Percentiles rank a stretch among this genome's conserved stretches.
phyloP scores from a whole-genome alignment of 306 rosid genomes.

The Prunus salicina region DNA sequence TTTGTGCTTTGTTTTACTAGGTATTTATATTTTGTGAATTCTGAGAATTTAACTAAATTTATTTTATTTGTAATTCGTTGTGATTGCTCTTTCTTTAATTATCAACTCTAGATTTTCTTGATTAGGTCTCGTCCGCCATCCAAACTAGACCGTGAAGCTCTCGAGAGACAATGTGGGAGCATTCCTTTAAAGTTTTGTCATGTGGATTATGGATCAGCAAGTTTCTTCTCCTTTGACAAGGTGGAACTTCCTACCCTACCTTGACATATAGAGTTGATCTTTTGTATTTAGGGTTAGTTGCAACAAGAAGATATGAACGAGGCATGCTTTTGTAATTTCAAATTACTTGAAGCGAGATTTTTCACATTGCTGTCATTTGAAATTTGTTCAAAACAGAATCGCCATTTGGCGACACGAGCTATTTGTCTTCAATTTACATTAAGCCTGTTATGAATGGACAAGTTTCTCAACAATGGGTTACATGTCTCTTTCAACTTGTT shows the following conservation, averaged over 20 bases:
- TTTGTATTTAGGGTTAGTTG: no score
- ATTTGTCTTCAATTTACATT: no score
- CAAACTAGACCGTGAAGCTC: slow-evolving; percentile 47
- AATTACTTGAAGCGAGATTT: no score
- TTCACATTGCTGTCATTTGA: no score
- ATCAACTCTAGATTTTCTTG: background rate
- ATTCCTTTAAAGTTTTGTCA: slow-evolving; percentile 60
- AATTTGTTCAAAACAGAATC: no score
- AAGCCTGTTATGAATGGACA: no score
- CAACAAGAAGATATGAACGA: no score
- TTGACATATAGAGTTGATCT: slow-evolving; percentile 27
- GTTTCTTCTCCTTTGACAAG: slow-evolving; percentile 69
- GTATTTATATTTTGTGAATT: slow-evolving; percentile 34
- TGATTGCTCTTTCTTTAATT: no score
- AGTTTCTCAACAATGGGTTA: no score
- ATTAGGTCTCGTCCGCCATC: slow-evolving; percentile 64
- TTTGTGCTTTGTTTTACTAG: slow-evolving; percentile 66
- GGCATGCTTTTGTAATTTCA: no score
- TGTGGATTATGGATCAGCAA: slow-evolving; percentile 60
- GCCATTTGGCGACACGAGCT: no score
- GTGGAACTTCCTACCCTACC: slow-evolving; percentile 67
- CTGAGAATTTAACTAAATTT: background rate
- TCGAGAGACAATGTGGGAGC: slow-evolving; percentile 49
- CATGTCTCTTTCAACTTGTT: no score
- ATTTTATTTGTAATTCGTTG: background rate